phyloP scores from a whole-genome alignment of 352 stramenopile genomes.

The Globisporangium heterothallicum region DNA sequence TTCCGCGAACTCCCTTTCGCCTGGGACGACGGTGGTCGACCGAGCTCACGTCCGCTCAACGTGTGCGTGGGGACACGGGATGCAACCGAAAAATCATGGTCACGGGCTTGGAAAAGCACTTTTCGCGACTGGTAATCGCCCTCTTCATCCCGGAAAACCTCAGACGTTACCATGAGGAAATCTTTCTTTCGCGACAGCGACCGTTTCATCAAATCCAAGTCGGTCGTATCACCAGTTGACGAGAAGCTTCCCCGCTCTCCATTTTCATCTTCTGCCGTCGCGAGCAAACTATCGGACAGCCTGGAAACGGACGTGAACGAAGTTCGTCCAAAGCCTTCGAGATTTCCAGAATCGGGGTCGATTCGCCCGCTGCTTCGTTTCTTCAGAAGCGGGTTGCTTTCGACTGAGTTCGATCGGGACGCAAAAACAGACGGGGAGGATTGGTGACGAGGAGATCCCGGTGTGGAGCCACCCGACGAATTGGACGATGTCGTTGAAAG shows the following conservation, averaged over 20 bases:
- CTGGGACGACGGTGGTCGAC: constrained; percentile 35
- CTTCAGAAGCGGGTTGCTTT: constrained; percentile 35
- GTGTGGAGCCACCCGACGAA: constrained; percentile 26
- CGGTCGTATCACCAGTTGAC: constrained; percentile 31
- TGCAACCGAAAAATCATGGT: constrained; percentile 82
- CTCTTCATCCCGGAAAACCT: constrained; percentile 83
- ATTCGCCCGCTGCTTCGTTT: constrained; percentile 44
- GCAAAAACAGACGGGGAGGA: constrained; percentile 27
- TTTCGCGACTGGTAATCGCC: constrained; percentile 86
- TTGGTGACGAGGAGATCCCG: constrained; percentile 21
- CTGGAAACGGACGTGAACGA: constrained; percentile 73
- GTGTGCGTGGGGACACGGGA: constrained; percentile 71
- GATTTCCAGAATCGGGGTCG: constrained; percentile 27
- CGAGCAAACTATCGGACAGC: constrained; percentile 34
- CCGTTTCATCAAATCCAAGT: constrained; percentile 76
- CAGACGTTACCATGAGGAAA: constrained; percentile 88
- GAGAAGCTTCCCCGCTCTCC: constrained; percentile 39
- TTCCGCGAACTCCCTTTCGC: constrained; percentile 45
- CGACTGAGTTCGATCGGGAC: constrained; percentile 45
- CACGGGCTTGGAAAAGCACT: constrained; percentile 82
- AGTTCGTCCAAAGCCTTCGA: constrained; percentile 59
- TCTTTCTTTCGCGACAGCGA: constrained; percentile 85
- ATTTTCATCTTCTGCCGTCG: constrained; percentile 22
- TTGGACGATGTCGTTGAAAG: constrained; percentile 34
- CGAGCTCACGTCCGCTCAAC: constrained; percentile 55